These are phyloP conservation scores for Solanum piurae DNA, from an alignment of 257 asterid species.

Conservation along the genomic window DNA sequence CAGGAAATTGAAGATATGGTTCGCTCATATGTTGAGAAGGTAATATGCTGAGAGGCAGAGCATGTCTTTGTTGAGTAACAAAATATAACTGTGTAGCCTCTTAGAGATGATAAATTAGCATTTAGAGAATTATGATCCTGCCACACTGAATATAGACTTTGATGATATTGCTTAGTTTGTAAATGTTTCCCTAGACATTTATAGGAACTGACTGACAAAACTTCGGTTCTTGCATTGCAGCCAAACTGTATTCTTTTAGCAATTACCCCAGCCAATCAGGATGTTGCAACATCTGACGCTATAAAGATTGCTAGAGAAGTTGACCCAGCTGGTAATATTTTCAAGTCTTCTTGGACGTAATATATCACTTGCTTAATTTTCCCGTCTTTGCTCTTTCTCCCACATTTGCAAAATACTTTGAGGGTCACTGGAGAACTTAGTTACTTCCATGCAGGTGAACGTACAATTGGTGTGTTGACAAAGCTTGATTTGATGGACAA, in stretches of 20 bases:
- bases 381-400: background rate
- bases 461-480: constrained; percentile 37
- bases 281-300: constrained; percentile 44
- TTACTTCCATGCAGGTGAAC: constrained; percentile 22
- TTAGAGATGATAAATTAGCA: background rate
- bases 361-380: background rate
- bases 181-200: background rate
- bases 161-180: background rate
- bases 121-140: background rate
- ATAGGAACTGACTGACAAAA: background rate
- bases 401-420: background rate
- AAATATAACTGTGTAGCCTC: background rate
- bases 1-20: constrained; percentile 37
- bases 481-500: constrained; percentile 40
- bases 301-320: constrained; percentile 38
- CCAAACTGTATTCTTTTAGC: constrained; percentile 36
- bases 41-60: background rate
- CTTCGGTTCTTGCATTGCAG: constrained; percentile 12
- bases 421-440: background rate
- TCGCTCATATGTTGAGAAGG: constrained; percentile 34
- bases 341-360: background rate
- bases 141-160: background rate
- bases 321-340: constrained; percentile 28
- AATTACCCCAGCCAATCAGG: constrained; percentile 44
- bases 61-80: background rate